A percentile compares a stretch with the other conserved stretches of the same genome.
phyloP scores from a whole-genome alignment of 2,329 filamentous ascomycete genomes.

The Dryadomyces quercus-mongolicae region DNA sequence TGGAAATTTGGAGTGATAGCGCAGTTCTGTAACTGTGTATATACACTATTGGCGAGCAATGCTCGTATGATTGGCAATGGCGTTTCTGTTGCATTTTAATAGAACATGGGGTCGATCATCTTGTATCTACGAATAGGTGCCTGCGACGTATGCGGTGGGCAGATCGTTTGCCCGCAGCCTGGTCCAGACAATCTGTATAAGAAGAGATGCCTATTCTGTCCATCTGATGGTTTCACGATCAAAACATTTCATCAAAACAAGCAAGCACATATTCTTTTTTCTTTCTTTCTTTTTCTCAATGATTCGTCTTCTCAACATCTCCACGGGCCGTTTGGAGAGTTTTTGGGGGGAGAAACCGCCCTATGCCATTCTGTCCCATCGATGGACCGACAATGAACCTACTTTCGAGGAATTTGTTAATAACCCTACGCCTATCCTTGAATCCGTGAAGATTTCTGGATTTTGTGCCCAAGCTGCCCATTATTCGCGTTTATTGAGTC shows the following conservation, averaged over 20 bases:
- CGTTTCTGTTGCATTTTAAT: not conserved
- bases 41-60: not conserved
- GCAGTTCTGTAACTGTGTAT: no score
- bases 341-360: not conserved
- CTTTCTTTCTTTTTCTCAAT: not conserved
- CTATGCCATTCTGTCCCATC: not conserved
- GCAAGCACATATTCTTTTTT: no score
- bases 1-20: not conserved
- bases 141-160: no score
- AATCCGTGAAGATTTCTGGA: not conserved
- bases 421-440: not conserved
- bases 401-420: not conserved
- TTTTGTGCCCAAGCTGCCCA: not conserved
- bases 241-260: no score
- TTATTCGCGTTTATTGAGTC: no score
- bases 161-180: no score
- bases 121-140: no score
- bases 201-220: not conserved
- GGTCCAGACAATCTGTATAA: not conserved
- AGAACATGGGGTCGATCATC: not conserved
- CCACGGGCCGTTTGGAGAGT: not conserved
- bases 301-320: not conserved
- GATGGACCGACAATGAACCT: not conserved
- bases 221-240: not conserved
- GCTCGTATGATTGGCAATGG: not conserved